Evolutionary conservation across 352 stramenopile species (phyloP).

Genomic region (Phytophthora ohioensis): DNA sequence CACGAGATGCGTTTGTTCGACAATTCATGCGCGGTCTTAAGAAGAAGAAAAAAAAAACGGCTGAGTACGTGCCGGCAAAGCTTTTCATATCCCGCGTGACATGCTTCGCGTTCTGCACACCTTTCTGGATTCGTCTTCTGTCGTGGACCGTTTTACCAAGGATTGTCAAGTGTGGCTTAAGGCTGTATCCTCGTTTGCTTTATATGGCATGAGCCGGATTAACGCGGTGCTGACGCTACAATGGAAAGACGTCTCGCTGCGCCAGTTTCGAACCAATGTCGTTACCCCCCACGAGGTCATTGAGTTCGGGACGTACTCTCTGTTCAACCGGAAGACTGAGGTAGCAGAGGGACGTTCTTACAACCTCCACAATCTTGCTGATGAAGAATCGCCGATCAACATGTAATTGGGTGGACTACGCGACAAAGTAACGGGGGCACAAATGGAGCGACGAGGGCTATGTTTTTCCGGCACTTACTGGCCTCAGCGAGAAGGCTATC

Average conservation of each 20-base stretch:
- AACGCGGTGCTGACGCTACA: constrained; percentile 20
- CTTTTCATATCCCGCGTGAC: not conserved
- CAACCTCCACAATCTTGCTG: constrained; percentile 5
- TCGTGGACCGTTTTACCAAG: not conserved
- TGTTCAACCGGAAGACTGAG: constrained; percentile 11
- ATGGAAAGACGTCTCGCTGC: constrained; percentile 20
- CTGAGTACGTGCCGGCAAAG: constrained; percentile 1
- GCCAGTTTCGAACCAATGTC: too few relatives aligned
- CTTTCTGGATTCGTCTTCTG: not conserved
- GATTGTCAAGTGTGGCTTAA: constrained; percentile 3
- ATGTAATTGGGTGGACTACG: constrained; percentile 15
- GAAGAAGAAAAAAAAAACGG: constrained; percentile 9
- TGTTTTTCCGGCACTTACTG: constrained; percentile 12
- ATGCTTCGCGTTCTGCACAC: constrained; percentile 11
- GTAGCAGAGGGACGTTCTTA: constrained; percentile 8
- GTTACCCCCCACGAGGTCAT: not conserved
- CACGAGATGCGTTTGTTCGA: constrained; percentile 1
- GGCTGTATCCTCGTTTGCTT: constrained; percentile 14
- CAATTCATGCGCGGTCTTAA: constrained; percentile 12
- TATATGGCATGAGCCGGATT: constrained; percentile 30
- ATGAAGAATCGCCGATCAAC: constrained; percentile 2
- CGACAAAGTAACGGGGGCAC: not conserved
- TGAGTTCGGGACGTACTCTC: constrained; percentile 8
- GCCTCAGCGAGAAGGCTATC: constrained; percentile 11
- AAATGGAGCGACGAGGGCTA: constrained; percentile 14